phyloP scores from a whole-genome alignment of 495 filamentous ascomycete genomes.

The Glutinoglossum americanum region DNA sequence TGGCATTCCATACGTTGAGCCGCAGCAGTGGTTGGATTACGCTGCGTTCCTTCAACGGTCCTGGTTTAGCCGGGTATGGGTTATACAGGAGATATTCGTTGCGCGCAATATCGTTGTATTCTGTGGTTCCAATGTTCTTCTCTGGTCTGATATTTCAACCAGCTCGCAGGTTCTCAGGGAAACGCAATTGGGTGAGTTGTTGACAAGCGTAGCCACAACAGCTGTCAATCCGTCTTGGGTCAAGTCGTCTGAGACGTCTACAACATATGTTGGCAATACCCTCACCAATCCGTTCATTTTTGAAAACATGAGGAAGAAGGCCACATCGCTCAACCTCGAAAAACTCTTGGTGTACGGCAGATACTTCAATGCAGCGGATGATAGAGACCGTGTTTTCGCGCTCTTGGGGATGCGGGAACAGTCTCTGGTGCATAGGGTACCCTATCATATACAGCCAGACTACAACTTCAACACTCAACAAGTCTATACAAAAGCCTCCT shows the following conservation, averaged over 20 bases:
- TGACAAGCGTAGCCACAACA: not conserved
- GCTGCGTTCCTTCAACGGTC: constrained; percentile 4
- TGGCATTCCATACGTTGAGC: not conserved
- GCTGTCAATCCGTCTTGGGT: constrained; percentile 3
- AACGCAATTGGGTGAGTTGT: constrained; percentile 5
- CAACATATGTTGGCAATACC: constrained; percentile 4
- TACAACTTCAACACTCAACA: not conserved
- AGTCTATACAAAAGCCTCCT: constrained; percentile 6
- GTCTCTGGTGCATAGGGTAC: not conserved
- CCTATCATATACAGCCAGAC: not conserved
- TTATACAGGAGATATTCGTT: constrained; percentile 7
- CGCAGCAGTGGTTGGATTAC: constrained; percentile 5
- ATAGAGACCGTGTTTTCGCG: constrained; percentile 8
- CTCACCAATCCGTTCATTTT: constrained; percentile 8
- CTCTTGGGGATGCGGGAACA: constrained; percentile 7
- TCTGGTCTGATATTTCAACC: constrained; percentile 4
- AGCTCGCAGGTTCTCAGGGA: constrained; percentile 4
- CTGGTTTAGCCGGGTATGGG: constrained; percentile 8
- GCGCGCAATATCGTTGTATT: constrained; percentile 5
- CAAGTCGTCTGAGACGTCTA: too few species aligned
- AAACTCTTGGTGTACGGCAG: constrained; percentile 6
- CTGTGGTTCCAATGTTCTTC: not conserved
- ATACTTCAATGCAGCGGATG: constrained; percentile 7
- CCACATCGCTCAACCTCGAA: not conserved
- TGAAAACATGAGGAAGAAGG: constrained; percentile 3